Conservation (phyloP, 23 red algal genomes). For the Gracilaria caudata region DNA sequence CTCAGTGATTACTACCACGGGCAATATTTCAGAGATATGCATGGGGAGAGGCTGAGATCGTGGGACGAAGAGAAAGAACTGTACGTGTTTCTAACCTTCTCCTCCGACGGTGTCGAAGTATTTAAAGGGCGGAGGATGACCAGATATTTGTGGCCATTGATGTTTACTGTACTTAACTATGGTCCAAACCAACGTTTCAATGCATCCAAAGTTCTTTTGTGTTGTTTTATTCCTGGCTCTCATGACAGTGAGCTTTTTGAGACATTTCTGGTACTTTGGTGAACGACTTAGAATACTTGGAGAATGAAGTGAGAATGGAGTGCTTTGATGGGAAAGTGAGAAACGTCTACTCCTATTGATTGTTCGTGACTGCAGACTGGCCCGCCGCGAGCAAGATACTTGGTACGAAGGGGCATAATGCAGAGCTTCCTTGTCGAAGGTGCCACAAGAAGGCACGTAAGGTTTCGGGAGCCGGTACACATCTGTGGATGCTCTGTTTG, state of each 20-base stretch:
- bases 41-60: neutral
- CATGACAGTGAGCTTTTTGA: neutral
- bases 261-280: neutral
- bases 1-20: constrained; percentile 1
- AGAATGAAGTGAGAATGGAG: neutral
- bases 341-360: neutral
- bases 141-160: constrained; percentile 10
- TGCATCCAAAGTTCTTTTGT: neutral
- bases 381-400: constrained; percentile 18
- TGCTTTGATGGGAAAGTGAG: neutral
- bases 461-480: neutral
- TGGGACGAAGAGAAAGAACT: constrained; percentile 8
- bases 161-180: constrained; percentile 10
- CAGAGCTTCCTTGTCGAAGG: constrained; percentile 5
- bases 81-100: constrained; percentile 5
- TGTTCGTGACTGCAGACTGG: constrained; percentile 21
- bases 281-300: neutral
- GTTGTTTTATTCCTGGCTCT: constrained; percentile 11
- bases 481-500: neutral
- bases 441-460: constrained; percentile 10
- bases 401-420: constrained; percentile 1
- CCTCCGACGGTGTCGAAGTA: constrained; percentile 7
- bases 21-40: neutral
- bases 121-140: neutral
- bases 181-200: neutral